Base-by-base conservation (phyloP, 495 filamentous ascomycete genomes). In the Xylaria grammica region DNA sequence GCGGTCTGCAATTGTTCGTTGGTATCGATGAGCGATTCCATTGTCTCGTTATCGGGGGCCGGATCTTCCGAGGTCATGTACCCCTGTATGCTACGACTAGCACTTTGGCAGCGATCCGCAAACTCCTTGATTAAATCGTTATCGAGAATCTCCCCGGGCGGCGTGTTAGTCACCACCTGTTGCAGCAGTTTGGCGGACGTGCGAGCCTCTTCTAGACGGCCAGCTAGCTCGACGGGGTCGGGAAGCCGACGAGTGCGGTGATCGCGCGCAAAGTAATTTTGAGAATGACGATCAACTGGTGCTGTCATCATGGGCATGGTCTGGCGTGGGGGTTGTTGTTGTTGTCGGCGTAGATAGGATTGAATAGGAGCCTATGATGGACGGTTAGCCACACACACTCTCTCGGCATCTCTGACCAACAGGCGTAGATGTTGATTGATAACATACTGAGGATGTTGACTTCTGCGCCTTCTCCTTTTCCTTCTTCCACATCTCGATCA, bases 51-150 rank as follows among this genome's bases (percentile, higher is more conserved):
- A 71, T 99, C 95, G 3, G 93, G 93, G 1, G 86, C 68, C 0
- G 94, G 94, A 67, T 89, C 84, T 19, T 89, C 87, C 49, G 87
- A 84, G 38, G 88, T 78, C 78, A 98, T 97, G 77, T 96, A 98
- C 22, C 78, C 81, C 65, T 96, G 91, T 59, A 99, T 86, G 62
- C 87, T 88, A 34, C 89, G 85, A 15, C 88, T 88, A 0, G 95
- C 94, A 42, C 85, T 83, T 60, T 87, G 86, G 70, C 94, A 98
- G 9, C 95, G 91, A 68, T 97, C 91, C 34, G 87, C 84, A 71
- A 99, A 99, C 76, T 99, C 95, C 67, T 88, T 89, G 73, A 98
- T 87, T 9, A 99, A 82, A 17, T 98, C 96, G 71, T 95, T 94
- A 27, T 75, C 72, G 17, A 91, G 84, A 6, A 97, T 73, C 74